Base-by-base conservation (phyloP, 2,329 filamentous ascomycete genomes). In the Polychaeton citri region DNA sequence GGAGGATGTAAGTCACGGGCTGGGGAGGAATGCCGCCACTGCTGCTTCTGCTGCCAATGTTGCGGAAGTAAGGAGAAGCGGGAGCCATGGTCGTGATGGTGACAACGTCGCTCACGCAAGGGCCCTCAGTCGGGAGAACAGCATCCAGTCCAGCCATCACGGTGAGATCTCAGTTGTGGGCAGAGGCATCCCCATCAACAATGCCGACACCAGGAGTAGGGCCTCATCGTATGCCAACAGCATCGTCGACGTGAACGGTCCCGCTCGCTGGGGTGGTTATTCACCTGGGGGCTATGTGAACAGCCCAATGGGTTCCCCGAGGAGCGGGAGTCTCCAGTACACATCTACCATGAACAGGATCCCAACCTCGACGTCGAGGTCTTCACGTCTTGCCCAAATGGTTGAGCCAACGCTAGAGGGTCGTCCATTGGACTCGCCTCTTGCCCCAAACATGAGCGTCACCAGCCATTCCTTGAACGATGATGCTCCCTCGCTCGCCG, bases 1-100 rank as follows among this genome's bases (percentile, higher is more conserved):
- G 49, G 74, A 81, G 62, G 80, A 82, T 47, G 87, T 86, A 48
- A 72, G 79, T 40, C n/a, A n/a, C n/a, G n/a, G n/a, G n/a, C n/a
- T n/a, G n/a, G n/a, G n/a, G n/a, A 74, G 79, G 50, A 66, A 84
- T 45, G 76, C 83, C 57, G 66, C 74, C 41, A 76, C 38, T 24
- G 41, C 47, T 32, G n/a, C n/a, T n/a, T n/a, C n/a, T 45, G 76
- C 83, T 57, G 66, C 74, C 41, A 76, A 37, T 24, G 41, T 47
- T 32, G 39, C 42, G 21, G 37, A 39, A 34, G 18, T 16, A 19
- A 32, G 30, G 13, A 32, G 30, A 16, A 32, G 13, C 17, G 13
- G 12, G 12, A 32, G 30, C 30, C 17, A 28, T 7, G 15, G 24
- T 7, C 24, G 15, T 7, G n/a, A n/a, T n/a, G n/a, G n/a, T n/a